Conservation (phyloP, 495 filamentous ascomycete genomes). For the Aspergillus biplanus region DNA sequence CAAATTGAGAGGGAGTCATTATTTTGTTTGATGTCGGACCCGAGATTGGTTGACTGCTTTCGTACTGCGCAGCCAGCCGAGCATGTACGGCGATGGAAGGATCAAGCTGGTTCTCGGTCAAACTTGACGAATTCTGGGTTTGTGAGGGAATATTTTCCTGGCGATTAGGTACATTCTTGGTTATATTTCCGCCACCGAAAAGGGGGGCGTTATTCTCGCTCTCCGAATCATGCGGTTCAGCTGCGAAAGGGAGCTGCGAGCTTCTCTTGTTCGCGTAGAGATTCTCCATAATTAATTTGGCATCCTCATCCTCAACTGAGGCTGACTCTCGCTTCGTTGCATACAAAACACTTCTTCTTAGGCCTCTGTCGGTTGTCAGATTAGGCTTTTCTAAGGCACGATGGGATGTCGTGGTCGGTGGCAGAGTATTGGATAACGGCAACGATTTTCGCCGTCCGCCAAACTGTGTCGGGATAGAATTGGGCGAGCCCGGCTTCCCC, state of each 20-base stretch:
- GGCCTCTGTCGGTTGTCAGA: conserved; percentile 39
- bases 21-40: conserved; percentile 65
- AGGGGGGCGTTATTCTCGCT: conserved; percentile 50
- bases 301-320: conserved; percentile 67
- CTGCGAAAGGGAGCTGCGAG: conserved; percentile 35
- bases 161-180: conserved; percentile 15
- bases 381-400: conserved; percentile 40
- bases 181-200: conserved; percentile 43
- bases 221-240: conserved; percentile 26
- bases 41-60: conserved; percentile 42
- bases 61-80: conserved; percentile 56
- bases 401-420: conserved; percentile 40
- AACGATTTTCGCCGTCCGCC: conserved; percentile 25
- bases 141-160: conserved; percentile 27
- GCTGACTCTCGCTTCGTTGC: conserved; percentile 48
- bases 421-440: conserved; percentile 30
- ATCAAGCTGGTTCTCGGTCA: conserved; percentile 50
- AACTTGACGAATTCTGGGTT: conserved; percentile 31
- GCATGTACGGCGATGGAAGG: conserved; percentile 56
- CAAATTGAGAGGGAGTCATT: conserved; percentile 89
- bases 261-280: conserved; percentile 46
- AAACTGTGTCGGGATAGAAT: conserved; percentile 11
- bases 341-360: conserved; percentile 53
- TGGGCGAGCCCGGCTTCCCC: background rate
- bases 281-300: conserved; percentile 65